These are phyloP conservation scores for Centaurea solstitialis DNA, from an alignment of 129 eudicot genomes.

Conservation along the genomic window DNA sequence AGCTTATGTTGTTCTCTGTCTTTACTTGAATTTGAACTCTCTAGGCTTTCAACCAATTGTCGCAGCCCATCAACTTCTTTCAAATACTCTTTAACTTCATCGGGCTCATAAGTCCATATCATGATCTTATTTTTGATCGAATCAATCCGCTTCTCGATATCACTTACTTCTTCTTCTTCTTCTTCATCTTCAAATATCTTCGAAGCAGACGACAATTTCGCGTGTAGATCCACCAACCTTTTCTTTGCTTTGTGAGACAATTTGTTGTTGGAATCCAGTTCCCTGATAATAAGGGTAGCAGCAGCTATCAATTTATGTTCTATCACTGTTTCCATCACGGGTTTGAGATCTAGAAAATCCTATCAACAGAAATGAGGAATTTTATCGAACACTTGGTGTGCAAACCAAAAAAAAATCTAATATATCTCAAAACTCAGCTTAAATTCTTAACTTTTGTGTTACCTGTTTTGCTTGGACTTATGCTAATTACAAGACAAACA, in stretches of 20 bases:
- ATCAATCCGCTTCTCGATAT: constrained; percentile 51
- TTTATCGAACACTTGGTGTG: constrained; percentile 20
- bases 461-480: no score
- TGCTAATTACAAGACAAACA: no score
- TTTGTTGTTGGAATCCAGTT: constrained; percentile 56
- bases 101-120: constrained; percentile 70
- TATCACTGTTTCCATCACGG: constrained; percentile 37
- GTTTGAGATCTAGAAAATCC: background rate
- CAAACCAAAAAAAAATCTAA: background rate
- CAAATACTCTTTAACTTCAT: constrained; percentile 61
- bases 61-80: constrained; percentile 58
- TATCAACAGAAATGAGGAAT: background rate
- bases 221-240: constrained; percentile 61
- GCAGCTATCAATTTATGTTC: constrained; percentile 77
- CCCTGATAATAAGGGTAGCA: constrained; percentile 55
- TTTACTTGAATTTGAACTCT: constrained; percentile 40
- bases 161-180: constrained; percentile 24
- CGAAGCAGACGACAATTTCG: constrained; percentile 48
- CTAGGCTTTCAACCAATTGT: constrained; percentile 57
- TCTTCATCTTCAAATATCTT: constrained; percentile 21
- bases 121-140: constrained; percentile 51
- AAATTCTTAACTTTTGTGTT: no score
- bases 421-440: no score
- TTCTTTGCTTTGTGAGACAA: constrained; percentile 53
- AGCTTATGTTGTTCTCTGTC: constrained; percentile 36